These are phyloP conservation scores for Priceomyces castillae DNA, from an alignment of 805 yeast genomes.

Conservation along the genomic window DNA sequence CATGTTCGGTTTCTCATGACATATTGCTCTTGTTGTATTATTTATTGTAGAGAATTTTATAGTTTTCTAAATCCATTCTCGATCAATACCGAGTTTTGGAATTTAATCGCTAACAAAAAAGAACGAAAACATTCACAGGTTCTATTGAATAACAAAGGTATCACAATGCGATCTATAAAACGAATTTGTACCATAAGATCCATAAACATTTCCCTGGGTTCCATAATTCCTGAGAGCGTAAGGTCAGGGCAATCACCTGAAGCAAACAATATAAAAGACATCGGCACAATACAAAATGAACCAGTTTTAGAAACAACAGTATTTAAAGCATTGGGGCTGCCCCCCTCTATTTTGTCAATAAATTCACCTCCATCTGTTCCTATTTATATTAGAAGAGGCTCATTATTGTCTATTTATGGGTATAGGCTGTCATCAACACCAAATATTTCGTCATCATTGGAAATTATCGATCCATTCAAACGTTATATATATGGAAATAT, in stretches of 20 bases:
- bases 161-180: slow-evolving; percentile 6
- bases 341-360: slow-evolving; percentile 49
- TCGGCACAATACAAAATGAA: slow-evolving; percentile 14
- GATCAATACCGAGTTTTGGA: neutral
- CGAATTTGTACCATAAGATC: slow-evolving; percentile 8
- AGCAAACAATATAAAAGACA: slow-evolving; percentile 10
- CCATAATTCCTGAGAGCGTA: slow-evolving; percentile 4
- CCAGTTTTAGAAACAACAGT: slow-evolving; percentile 22
- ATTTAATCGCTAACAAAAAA: neutral
- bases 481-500: slow-evolving; percentile 45
- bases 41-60: too few species aligned
- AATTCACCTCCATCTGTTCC: slow-evolving; percentile 61
- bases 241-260: slow-evolving; percentile 9
- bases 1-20: too few species aligned
- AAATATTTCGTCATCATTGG: slow-evolving; percentile 24
- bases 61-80: neutral
- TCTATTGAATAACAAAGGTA: too few species aligned
- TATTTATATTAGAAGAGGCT: slow-evolving; percentile 44
- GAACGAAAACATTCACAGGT: neutral
- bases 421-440: slow-evolving; percentile 14
- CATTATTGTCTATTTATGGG: slow-evolving; percentile 49
- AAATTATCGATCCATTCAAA: slow-evolving; percentile 36
- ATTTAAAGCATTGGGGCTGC: slow-evolving; percentile 46
- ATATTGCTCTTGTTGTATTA: too few species aligned
- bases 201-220: slow-evolving; percentile 11